Conservation (phyloP, 2,329 filamentous ascomycete species). For the Ophiostoma fasciatum region DNA sequence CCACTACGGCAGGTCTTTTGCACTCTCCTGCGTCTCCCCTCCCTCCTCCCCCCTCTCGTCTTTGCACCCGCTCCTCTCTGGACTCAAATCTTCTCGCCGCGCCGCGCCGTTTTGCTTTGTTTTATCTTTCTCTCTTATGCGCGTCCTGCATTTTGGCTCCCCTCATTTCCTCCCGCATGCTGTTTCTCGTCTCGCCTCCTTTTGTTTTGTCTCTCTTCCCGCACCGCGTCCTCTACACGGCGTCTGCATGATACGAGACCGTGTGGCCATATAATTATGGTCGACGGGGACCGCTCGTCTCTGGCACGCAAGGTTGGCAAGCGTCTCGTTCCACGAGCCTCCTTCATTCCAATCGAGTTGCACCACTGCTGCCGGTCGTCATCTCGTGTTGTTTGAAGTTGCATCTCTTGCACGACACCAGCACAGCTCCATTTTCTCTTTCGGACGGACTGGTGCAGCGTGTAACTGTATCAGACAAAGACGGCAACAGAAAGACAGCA, state of each 20-base stretch:
- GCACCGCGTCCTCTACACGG: background rate
- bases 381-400: background rate
- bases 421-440: background rate
- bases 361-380: background rate
- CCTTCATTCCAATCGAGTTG: background rate
- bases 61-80: too few species aligned
- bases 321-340: background rate
- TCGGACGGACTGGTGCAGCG: slow-evolving; percentile 2
- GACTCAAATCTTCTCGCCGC: background rate
- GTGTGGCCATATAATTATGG: slow-evolving; percentile 1
- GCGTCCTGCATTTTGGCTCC: background rate
- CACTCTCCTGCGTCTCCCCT: too few species aligned
- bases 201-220: background rate
- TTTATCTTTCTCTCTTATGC: too few species aligned
- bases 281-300: slow-evolving; percentile 1
- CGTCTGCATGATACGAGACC: background rate
- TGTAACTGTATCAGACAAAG: slow-evolving; percentile 8
- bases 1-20: background rate
- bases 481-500: too few species aligned
- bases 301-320: background rate
- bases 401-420: background rate
- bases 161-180: background rate
- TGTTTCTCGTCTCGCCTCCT: background rate
- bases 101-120: too few species aligned
- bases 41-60: too few species aligned